These are phyloP conservation scores for Cucurbita ficifolia DNA, from an alignment of 306 rosid species.

Conservation along the genomic window DNA sequence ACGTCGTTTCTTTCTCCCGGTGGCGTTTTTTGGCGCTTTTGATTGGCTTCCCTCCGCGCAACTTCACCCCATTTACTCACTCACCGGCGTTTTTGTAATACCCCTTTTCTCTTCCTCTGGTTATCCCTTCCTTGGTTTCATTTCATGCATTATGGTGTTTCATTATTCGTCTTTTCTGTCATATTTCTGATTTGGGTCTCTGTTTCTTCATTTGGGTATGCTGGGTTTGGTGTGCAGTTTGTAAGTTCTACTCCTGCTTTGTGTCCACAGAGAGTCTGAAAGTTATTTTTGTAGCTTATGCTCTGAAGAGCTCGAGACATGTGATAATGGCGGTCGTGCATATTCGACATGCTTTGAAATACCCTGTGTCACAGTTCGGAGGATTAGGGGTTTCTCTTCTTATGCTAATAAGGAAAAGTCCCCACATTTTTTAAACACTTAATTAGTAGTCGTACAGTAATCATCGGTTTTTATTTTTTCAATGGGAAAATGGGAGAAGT, in stretches of 20 bases:
- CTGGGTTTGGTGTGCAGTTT: neutral
- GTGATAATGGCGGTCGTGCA: neutral
- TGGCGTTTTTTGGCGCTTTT: slow-evolving; percentile 40
- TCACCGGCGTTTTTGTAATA: slow-evolving; percentile 36
- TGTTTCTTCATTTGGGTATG: neutral
- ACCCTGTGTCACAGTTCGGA: neutral
- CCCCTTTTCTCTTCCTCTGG: slow-evolving; percentile 10
- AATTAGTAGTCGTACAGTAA: neutral
- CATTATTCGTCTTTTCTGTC: neutral
- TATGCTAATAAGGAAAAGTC: neutral
- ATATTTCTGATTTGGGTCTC: neutral
- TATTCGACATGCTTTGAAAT: neutral
- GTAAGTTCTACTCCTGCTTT: neutral
- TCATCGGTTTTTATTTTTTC: too few species aligned
- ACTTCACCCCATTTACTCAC: slow-evolving; percentile 26
- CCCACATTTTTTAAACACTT: neutral
- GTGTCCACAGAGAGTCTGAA: neutral
- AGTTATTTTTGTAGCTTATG: neutral
- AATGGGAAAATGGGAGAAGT: too few species aligned
- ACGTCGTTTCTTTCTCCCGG: slow-evolving; percentile 33
- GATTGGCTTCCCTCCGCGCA: slow-evolving; percentile 20
- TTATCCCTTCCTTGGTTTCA: neutral
- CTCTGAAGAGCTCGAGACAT: neutral
- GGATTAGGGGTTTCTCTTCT: neutral
- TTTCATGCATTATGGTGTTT: neutral